Evolutionary conservation across 2,329 filamentous ascomycete species (phyloP), one percentile per base, ranked within the genome.

Genomic region (Dryadomyces sulphureus): DNA sequence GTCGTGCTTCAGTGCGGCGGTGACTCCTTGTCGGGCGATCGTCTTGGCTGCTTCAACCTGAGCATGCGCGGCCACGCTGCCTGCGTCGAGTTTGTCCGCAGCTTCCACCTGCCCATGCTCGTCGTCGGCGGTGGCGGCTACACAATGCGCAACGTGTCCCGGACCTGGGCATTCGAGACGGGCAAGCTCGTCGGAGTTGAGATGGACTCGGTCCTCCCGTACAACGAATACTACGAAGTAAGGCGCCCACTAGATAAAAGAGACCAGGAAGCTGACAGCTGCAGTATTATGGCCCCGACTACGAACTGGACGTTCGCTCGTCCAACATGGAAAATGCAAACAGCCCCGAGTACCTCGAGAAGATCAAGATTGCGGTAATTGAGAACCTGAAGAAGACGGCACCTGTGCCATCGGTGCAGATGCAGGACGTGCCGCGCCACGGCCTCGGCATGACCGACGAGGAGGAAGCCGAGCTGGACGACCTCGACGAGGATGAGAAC

Each of bases 101-200:
- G 76, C 51, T 89, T 90, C 60, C 75, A 78, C 25, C 70, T 92
- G 9, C 92, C 92, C 0, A 81, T 93, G 2, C 73, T 98, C n/a
- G 83, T 98, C 19, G 78, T 98, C 17, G 92, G 92, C 27, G 92
- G 92, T 16, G 92, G 92, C 52, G 92, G 92, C 41, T 98, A 98
- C 65, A 98, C 92, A 1, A 93, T 94, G 63, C 82, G 92, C 52
- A 98, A 98, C 54, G 92, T 98, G 11, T 90, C 92, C 17, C 84
- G 92, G 43, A 92, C 90, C 5, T 98, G 92, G 92, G 89, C 89
- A 7, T 94, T 90, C 60, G 92, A 98, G 65, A 98, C 92, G 1
- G 90, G 90, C 53, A 75, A 88, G 48, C 73, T 96, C 8, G 85
- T 95, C 19, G 85, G 85, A 24, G 78, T 89, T 49, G 74, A 85